Percentiles rank a stretch among this genome's conserved stretches.
phyloP scores from a whole-genome alignment of 768 basidiomycete species.

The Cytidiella melzeri region DNA sequence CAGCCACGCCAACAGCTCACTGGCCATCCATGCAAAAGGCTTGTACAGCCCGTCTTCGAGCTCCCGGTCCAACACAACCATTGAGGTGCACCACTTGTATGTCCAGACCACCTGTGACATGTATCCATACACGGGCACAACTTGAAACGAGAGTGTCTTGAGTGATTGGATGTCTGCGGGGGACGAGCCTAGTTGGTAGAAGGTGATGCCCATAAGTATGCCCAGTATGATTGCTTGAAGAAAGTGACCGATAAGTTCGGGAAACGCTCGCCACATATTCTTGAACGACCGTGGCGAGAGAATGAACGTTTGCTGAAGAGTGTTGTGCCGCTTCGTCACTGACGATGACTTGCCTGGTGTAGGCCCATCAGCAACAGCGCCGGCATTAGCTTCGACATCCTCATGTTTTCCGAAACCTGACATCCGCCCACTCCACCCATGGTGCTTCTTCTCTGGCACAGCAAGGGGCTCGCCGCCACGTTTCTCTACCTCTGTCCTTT shows the following conservation, averaged over 20 bases:
- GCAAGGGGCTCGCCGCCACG: neutral
- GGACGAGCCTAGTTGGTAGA: slow-evolving; percentile 27
- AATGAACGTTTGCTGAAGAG: slow-evolving; percentile 6
- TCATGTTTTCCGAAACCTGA: neutral
- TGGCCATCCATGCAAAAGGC: slow-evolving; percentile 32
- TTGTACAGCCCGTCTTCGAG: slow-evolving; percentile 29
- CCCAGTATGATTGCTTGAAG: slow-evolving; percentile 18
- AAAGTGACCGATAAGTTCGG: slow-evolving; percentile 20
- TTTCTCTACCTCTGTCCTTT: neutral
- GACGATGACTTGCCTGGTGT: neutral
- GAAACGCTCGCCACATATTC: slow-evolving; percentile 20
- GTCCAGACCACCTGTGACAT: slow-evolving; percentile 25
- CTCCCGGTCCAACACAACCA: slow-evolving; percentile 42
- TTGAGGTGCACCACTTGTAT: slow-evolving; percentile 28
- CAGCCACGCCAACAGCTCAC: slow-evolving; percentile 32
- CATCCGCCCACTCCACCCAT: neutral
- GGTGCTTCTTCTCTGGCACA: neutral
- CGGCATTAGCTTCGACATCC: neutral
- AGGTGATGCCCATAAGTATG: slow-evolving; percentile 30
- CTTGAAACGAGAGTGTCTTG: slow-evolving; percentile 26
- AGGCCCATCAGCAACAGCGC: neutral
- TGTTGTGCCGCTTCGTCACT: slow-evolving; percentile 7
- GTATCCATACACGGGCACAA: slow-evolving; percentile 27
- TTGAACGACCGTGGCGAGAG: slow-evolving; percentile 3
- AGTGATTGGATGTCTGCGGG: slow-evolving; percentile 22